Percentiles rank a stretch among this genome's conserved stretches.
Conservation (phyloP, 116 monocot genomes). For the Zostera marina region DNA sequence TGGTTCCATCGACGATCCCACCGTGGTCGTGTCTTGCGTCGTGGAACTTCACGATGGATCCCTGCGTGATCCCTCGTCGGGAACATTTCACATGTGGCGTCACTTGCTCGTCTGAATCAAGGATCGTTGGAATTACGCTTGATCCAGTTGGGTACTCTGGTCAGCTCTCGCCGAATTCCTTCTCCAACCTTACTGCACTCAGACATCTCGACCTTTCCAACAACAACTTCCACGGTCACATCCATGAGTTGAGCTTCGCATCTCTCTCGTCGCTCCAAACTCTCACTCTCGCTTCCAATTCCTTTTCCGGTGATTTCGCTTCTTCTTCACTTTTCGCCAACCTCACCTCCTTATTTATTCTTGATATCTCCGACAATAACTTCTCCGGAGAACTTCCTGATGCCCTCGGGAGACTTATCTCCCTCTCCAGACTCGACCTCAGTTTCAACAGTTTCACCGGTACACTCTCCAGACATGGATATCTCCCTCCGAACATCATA, state of each 20-base stretch:
- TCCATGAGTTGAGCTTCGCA: conserved; percentile 9
- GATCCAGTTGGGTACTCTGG: conserved; percentile 44
- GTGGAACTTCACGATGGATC: conserved; percentile 52
- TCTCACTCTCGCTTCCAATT: conserved; percentile 19
- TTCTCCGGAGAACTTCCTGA: conserved; percentile 23
- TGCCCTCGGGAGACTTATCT: conserved; percentile 6
- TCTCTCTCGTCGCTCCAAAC: conserved; percentile 14
- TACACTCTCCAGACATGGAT: conserved; percentile 8
- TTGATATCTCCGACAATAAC: conserved; percentile 30
- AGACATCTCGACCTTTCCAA: conserved; percentile 28
- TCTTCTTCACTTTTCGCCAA: conserved; percentile 6
- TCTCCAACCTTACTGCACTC: conserved; percentile 32
- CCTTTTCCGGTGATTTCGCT: conserved; percentile 19
- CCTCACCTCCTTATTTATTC: conserved; percentile 5
- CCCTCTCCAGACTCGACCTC: conserved; percentile 27
- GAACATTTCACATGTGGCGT: conserved; percentile 42
- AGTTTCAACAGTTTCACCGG: conserved; percentile 39
- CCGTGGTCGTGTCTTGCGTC: conserved; percentile 43
- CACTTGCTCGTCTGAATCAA: conserved; percentile 22
- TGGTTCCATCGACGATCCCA: conserved; percentile 23
- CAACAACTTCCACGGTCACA: conserved; percentile 26
- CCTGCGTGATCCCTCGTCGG: conserved; percentile 19
- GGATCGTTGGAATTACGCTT: conserved; percentile 30
- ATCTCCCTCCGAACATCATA: conserved; percentile 32
- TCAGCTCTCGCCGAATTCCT: conserved; percentile 8